Conservation (phyloP, 257 asterid species). For the Sherardia arvensis region DNA sequence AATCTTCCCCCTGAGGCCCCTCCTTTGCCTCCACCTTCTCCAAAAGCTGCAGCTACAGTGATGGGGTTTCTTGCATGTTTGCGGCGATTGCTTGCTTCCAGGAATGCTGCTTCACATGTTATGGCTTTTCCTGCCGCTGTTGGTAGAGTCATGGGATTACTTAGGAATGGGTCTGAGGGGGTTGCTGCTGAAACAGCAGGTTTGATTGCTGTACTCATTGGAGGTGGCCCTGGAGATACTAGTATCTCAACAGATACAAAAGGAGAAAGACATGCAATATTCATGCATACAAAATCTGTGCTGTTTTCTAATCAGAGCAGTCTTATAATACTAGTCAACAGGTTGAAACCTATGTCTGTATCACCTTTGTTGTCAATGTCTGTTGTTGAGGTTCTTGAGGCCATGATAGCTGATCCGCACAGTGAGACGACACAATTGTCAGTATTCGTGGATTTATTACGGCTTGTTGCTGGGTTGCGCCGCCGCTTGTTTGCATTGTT, state of each 20-base stretch:
- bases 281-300: constrained; percentile 88
- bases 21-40: constrained; percentile 97
- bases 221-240: constrained; percentile 98
- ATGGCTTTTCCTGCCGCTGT: constrained; percentile 99
- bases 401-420: constrained; percentile 93
- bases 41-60: constrained; percentile 97
- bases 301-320: constrained; percentile 73
- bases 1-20: constrained; percentile 93
- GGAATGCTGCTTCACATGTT: constrained; percentile 93
- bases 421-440: constrained; percentile 90
- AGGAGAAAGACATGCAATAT: constrained; percentile 93
- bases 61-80: constrained; percentile 93
- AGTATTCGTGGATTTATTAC: constrained; percentile 85
- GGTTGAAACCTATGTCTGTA: constrained; percentile 80
- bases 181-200: constrained; percentile 88
- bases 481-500: constrained; percentile 95
- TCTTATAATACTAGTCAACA: constrained; percentile 73
- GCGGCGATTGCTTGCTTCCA: constrained; percentile 82
- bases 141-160: constrained; percentile 93
- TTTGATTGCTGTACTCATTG: constrained; percentile 82
- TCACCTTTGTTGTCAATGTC: constrained; percentile 95
- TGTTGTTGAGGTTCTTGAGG: constrained; percentile 91
- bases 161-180: constrained; percentile 93
- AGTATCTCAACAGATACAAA: constrained; percentile 57
- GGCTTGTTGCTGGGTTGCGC: constrained; percentile 94